Conservation (phyloP, 495 filamentous ascomycete species). For the Podospora pseudopauciseta region DNA sequence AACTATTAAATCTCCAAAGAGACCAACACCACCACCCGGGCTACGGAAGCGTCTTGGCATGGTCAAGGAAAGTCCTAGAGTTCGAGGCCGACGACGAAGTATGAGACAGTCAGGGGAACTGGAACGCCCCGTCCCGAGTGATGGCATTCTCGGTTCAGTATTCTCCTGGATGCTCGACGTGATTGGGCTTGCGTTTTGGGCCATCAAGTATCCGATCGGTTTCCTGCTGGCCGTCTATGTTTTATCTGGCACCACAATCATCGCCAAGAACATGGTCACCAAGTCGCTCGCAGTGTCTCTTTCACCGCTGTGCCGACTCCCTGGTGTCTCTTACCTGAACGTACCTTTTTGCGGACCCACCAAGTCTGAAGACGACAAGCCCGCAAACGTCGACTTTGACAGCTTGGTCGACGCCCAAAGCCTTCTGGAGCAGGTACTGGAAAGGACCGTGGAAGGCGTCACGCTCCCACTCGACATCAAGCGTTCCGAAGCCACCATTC, state of each 20-base stretch:
- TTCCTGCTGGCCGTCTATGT: constrained; percentile 52
- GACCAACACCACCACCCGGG: constrained; percentile 16
- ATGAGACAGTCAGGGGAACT: neutral
- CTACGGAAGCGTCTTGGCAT: constrained; percentile 27
- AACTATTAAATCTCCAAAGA: constrained; percentile 15
- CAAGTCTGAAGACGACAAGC: constrained; percentile 14
- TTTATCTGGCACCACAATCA: constrained; percentile 43
- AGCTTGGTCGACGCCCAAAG: constrained; percentile 59
- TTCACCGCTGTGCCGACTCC: constrained; percentile 63
- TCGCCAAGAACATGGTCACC: constrained; percentile 51
- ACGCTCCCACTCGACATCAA: constrained; percentile 67
- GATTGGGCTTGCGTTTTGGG: constrained; percentile 46
- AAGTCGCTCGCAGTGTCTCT: constrained; percentile 47
- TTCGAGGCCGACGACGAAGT: constrained; percentile 10
- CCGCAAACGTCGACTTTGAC: neutral
- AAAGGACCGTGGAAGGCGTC: constrained; percentile 54
- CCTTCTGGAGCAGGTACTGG: constrained; percentile 62
- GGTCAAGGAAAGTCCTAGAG: constrained; percentile 11
- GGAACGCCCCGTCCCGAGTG: neutral
- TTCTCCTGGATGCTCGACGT: constrained; percentile 47
- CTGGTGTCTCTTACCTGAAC: constrained; percentile 54
- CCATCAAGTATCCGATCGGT: constrained; percentile 54
- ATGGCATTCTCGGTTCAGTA: constrained; percentile 12
- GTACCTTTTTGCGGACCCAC: constrained; percentile 56
- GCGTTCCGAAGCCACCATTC: constrained; percentile 64